Evolutionary conservation across 768 basidiomycete species (phyloP).

Genomic region (Boletus rubroflammeus): DNA sequence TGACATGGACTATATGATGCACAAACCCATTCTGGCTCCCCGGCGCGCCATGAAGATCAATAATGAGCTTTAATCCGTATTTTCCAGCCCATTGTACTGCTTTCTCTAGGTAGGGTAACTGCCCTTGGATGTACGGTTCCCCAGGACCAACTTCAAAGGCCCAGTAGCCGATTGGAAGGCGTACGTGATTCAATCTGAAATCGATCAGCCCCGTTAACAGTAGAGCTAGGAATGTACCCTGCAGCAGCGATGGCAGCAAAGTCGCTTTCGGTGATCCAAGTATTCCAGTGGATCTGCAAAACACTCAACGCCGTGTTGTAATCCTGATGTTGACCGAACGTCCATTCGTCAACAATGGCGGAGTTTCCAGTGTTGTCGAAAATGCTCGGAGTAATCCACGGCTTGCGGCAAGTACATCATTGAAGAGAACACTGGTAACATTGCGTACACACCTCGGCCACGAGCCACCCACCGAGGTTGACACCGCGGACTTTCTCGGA

Average conservation of each 20-base stretch:
- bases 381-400: slow-evolving; percentile 77
- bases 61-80: slow-evolving; percentile 72
- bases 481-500: slow-evolving; percentile 75
- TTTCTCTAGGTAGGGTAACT: slow-evolving; percentile 62
- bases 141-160: slow-evolving; percentile 76
- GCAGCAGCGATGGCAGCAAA: slow-evolving; percentile 71
- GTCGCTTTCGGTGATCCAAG: slow-evolving; percentile 82
- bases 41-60: slow-evolving; percentile 79
- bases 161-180: slow-evolving; percentile 88
- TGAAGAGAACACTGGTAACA: neutral
- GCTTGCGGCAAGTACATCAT: slow-evolving; percentile 49
- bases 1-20: neutral
- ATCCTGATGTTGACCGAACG: slow-evolving; percentile 64
- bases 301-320: slow-evolving; percentile 43
- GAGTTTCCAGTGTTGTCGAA: slow-evolving; percentile 54
- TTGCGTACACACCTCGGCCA: slow-evolving; percentile 44
- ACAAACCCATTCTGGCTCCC: slow-evolving; percentile 80
- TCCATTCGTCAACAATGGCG: slow-evolving; percentile 73
- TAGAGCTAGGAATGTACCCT: slow-evolving; percentile 41
- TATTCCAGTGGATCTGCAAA: slow-evolving; percentile 70
- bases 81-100: slow-evolving; percentile 69
- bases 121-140: slow-evolving; percentile 77
- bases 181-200: slow-evolving; percentile 72
- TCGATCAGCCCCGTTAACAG: slow-evolving; percentile 6
- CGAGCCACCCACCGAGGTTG: slow-evolving; percentile 70